phyloP scores from a whole-genome alignment of 257 asterid genomes.

The Nicotiana attenuata region DNA sequence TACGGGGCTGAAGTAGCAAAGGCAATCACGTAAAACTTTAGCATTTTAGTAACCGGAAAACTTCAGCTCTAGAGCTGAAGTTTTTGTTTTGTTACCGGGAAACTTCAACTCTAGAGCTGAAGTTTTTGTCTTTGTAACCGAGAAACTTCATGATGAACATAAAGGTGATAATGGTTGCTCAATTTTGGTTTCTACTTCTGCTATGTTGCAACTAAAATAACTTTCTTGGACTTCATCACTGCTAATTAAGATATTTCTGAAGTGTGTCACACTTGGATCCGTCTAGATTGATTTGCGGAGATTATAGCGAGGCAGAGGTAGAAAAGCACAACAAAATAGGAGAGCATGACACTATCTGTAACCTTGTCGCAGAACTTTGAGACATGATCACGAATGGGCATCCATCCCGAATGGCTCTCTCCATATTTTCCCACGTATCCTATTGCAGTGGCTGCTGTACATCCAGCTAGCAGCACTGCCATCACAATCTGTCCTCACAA shows the following conservation, averaged over 20 bases:
- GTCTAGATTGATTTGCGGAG: slow-evolving; percentile 45
- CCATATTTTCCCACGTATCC: slow-evolving; percentile 63
- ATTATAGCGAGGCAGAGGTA: slow-evolving; percentile 39
- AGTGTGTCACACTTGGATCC: slow-evolving; percentile 12
- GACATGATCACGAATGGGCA: slow-evolving; percentile 45
- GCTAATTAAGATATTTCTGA: background rate
- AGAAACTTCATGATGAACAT: no score
- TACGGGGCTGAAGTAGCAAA: no score
- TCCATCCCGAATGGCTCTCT: slow-evolving; percentile 53
- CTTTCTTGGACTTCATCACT: background rate
- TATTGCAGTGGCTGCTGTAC: slow-evolving; percentile 63
- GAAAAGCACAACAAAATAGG: slow-evolving; percentile 26
- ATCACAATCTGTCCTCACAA: slow-evolving; percentile 30
- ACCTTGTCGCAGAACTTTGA: slow-evolving; percentile 41
- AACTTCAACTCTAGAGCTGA: no score
- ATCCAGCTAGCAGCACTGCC: slow-evolving; percentile 41
- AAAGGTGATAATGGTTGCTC: background rate
- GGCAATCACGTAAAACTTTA: no score
- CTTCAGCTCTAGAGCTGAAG: no score
- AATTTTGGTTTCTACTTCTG: background rate
- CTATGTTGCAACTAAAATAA: background rate
- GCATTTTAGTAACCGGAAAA: no score
- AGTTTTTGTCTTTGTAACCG: no score
- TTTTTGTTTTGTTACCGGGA: no score
- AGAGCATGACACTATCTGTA: slow-evolving; percentile 24